Evolutionary conservation across 371 early-diverging fungal genomes (phyloP).

Genomic region (Apophysomyces trapeziformis): DNA sequence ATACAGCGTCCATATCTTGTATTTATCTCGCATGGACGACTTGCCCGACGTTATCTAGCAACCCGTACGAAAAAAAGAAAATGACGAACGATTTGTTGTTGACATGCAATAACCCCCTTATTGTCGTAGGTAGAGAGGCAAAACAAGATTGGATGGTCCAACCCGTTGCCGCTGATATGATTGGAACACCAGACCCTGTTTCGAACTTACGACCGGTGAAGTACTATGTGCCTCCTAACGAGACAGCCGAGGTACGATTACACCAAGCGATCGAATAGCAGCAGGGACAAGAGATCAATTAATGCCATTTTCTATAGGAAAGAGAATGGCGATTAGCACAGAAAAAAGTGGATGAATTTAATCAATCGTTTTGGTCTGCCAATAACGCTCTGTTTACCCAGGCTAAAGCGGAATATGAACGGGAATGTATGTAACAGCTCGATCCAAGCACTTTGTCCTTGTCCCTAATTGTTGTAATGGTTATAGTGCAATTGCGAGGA

Average conservation of each 20-base stretch:
- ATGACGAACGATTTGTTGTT: too few relatives aligned
- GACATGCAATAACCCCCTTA: too few relatives aligned
- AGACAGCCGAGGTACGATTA: slow-evolving; percentile 54
- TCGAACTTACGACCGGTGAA: slow-evolving; percentile 75
- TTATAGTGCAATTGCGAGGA: slow-evolving; percentile 37
- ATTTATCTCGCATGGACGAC: background rate
- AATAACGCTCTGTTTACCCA: slow-evolving; percentile 72
- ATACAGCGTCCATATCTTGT: background rate
- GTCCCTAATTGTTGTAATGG: background rate
- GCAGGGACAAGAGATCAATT: background rate
- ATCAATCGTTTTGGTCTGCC: slow-evolving; percentile 77
- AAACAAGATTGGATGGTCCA: slow-evolving; percentile 12
- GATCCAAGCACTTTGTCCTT: background rate
- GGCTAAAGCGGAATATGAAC: slow-evolving; percentile 72
- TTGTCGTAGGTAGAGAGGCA: background rate
- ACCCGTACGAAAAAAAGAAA: background rate
- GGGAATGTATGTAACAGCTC: slow-evolving; percentile 47
- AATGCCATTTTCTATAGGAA: slow-evolving; percentile 32
- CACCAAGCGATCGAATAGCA: background rate
- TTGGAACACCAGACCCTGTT: slow-evolving; percentile 72
- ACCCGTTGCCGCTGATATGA: slow-evolving; percentile 56
- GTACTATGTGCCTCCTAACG: slow-evolving; percentile 63
- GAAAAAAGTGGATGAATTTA: slow-evolving; percentile 62
- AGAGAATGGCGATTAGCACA: slow-evolving; percentile 57
- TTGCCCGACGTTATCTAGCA: background rate